phyloP scores from a whole-genome alignment of 2,329 filamentous ascomycete genomes.

The Zymoseptoria pseudotritici region DNA sequence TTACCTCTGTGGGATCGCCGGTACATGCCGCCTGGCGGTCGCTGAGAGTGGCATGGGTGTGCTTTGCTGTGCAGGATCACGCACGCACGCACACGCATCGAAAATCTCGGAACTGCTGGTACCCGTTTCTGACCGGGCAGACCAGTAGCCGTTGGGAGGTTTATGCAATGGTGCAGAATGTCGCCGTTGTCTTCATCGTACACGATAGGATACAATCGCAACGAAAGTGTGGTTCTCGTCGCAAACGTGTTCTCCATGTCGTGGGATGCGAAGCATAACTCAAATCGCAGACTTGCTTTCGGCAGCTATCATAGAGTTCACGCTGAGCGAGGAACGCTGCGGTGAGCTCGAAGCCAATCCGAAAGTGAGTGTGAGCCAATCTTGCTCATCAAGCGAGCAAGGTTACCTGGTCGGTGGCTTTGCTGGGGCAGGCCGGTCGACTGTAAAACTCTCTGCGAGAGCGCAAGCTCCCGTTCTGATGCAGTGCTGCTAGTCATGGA shows the following conservation, averaged over 20 bases:
- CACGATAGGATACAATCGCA: not conserved
- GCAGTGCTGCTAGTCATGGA: slow-evolving; percentile 9
- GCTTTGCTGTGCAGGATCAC: not conserved
- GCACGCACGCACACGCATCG: not conserved
- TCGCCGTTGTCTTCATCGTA: not conserved
- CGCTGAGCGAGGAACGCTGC: slow-evolving; percentile 11
- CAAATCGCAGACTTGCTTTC: slow-evolving; percentile 6
- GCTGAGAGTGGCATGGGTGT: not conserved
- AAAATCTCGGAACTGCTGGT: not conserved
- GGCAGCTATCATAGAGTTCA: slow-evolving; percentile 19
- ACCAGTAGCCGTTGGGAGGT: not conserved
- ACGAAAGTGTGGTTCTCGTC: not conserved
- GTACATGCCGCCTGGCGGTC: not conserved
- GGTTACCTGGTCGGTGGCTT: slow-evolving; percentile 15
- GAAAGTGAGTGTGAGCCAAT: slow-evolving; percentile 5
- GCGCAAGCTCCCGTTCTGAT: not conserved
- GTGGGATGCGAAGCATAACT: not conserved
- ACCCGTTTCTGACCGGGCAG: not conserved
- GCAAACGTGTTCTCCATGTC: not conserved
- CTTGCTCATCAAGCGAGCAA: slow-evolving; percentile 7
- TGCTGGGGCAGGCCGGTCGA: slow-evolving; percentile 13
- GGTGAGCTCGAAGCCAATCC: slow-evolving; percentile 19
- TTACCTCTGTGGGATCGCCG: not conserved
- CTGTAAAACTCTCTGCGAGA: slow-evolving; percentile 1
- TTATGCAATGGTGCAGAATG: not conserved